phyloP scores from a whole-genome alignment of 1,284 basidiomycete genomes.

The Golubevia sp. region DNA sequence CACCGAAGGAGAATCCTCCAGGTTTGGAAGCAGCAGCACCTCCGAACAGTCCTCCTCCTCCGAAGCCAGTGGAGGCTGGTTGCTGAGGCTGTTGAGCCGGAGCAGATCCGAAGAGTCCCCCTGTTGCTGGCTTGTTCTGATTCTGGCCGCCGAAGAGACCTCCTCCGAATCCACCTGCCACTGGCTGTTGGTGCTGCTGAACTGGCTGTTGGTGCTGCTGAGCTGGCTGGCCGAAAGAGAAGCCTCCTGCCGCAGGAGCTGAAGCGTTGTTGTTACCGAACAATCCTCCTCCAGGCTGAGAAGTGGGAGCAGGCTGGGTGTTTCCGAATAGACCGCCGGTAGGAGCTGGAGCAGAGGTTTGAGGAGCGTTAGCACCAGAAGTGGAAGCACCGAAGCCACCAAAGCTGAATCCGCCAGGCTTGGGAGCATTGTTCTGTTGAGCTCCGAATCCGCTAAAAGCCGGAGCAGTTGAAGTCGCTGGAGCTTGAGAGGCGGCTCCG shows the following conservation, averaged over 20 bases:
- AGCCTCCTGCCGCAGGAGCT: conserved; percentile 32
- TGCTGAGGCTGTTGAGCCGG: conserved; percentile 33
- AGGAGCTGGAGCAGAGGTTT: conserved; percentile 43
- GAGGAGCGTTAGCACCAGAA: conserved; percentile 28
- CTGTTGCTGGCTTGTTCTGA: conserved; percentile 46
- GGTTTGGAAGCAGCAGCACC: conserved; percentile 25
- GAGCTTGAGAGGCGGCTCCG: conserved; percentile 56
- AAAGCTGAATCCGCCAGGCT: conserved; percentile 15
- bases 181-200: conserved; percentile 18
- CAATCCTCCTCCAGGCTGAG: conserved; percentile 45
- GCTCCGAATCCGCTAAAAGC: conserved; percentile 45
- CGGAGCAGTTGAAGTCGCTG: conserved; percentile 33
- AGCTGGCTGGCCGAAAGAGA: conserved; percentile 34
- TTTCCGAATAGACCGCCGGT: conserved; percentile 63
- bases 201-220: conserved; percentile 23
- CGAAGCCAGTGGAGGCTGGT: conserved; percentile 34
- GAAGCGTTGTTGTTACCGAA: conserved; percentile 52
- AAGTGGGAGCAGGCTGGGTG: conserved; percentile 27
- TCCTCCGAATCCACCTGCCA: conserved; percentile 12
- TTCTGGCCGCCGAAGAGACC: conserved; percentile 48
- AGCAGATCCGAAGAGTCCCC: conserved; percentile 33
- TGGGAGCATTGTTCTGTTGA: neutral
- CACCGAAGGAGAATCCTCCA: conserved; percentile 22
- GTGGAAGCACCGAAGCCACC: conserved; percentile 52
- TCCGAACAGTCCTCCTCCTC: conserved; percentile 43